Evolutionary conservation across 257 asterid genomes (phyloP).

Genomic region (Leonotis leonurus): DNA sequence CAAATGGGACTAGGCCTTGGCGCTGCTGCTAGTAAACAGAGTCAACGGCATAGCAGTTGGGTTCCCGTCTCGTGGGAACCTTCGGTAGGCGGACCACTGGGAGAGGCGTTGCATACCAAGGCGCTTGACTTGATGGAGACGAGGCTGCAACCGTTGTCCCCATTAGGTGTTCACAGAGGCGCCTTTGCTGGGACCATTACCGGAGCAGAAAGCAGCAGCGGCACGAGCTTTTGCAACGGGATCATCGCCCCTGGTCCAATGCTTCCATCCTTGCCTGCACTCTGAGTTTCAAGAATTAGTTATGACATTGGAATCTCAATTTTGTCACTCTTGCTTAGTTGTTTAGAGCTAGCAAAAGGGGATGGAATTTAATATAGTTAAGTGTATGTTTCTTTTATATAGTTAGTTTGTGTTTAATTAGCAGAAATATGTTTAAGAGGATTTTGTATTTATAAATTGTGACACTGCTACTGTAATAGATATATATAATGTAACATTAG

Average conservation of each 20-base stretch:
- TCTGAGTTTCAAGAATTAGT: background rate
- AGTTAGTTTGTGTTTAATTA: too few relatives aligned
- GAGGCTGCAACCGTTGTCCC: background rate
- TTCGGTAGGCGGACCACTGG: slow-evolving; percentile 82
- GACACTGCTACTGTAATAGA: background rate
- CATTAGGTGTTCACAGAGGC: background rate
- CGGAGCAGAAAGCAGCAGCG: slow-evolving; percentile 38
- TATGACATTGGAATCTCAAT: background rate
- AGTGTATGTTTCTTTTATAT: too few relatives aligned
- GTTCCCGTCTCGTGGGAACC: slow-evolving; percentile 63
- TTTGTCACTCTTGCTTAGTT: slow-evolving; percentile 8
- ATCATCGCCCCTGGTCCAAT: slow-evolving; percentile 25
- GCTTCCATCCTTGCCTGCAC: slow-evolving; percentile 50
- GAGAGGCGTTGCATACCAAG: slow-evolving; percentile 64
- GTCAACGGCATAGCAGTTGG: slow-evolving; percentile 39
- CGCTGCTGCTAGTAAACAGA: slow-evolving; percentile 11
- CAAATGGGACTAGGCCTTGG: slow-evolving; percentile 54
- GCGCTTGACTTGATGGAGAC: slow-evolving; percentile 35
- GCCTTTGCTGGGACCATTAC: slow-evolving; percentile 53
- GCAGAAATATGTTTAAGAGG: too few relatives aligned
- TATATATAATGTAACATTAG: background rate
- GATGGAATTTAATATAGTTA: background rate
- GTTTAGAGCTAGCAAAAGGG: background rate
- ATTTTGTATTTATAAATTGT: background rate
- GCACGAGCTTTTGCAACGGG: slow-evolving; percentile 38